phyloP scores from a whole-genome alignment of 371 early-diverging fungal genomes.

The Mucor sp. region DNA sequence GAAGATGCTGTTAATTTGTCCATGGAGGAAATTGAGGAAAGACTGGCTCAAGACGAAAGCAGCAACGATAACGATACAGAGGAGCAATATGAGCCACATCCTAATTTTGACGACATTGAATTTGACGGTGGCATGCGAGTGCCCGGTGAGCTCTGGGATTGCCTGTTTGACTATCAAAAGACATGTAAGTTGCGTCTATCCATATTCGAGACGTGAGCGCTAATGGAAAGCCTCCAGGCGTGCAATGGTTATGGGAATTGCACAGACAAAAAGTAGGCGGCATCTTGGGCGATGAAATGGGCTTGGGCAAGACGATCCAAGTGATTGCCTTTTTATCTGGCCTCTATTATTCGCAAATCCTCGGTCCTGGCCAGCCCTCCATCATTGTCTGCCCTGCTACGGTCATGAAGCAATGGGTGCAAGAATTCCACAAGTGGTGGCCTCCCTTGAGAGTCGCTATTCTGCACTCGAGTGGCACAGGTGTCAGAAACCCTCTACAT shows the following conservation, averaged over 20 bases:
- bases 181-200: slow-evolving; percentile 50
- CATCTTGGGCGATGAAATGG: slow-evolving; percentile 99
- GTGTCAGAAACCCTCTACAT: slow-evolving; percentile 39
- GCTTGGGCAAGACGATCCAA: slow-evolving; percentile 98
- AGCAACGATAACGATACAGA: neutral
- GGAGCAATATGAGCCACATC: slow-evolving; percentile 69
- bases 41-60: slow-evolving; percentile 2
- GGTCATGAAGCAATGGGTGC: slow-evolving; percentile 95
- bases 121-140: slow-evolving; percentile 65
- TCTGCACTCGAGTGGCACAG: slow-evolving; percentile 85
- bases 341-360: slow-evolving; percentile 59
- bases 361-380: slow-evolving; percentile 57
- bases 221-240: slow-evolving; percentile 38
- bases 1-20: slow-evolving; percentile 9
- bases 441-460: slow-evolving; percentile 91
- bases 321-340: slow-evolving; percentile 82
- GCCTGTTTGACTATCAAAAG: slow-evolving; percentile 92
- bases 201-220: neutral
- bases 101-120: slow-evolving; percentile 58
- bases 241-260: slow-evolving; percentile 93
- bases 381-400: slow-evolving; percentile 96
- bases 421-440: slow-evolving; percentile 96
- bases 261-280: slow-evolving; percentile 91
- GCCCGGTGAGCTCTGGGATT: slow-evolving; percentile 85
- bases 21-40: slow-evolving; percentile 14